phyloP scores from a whole-genome alignment of 2,329 filamentous ascomycete species.

The Colletotrichum lupini region DNA sequence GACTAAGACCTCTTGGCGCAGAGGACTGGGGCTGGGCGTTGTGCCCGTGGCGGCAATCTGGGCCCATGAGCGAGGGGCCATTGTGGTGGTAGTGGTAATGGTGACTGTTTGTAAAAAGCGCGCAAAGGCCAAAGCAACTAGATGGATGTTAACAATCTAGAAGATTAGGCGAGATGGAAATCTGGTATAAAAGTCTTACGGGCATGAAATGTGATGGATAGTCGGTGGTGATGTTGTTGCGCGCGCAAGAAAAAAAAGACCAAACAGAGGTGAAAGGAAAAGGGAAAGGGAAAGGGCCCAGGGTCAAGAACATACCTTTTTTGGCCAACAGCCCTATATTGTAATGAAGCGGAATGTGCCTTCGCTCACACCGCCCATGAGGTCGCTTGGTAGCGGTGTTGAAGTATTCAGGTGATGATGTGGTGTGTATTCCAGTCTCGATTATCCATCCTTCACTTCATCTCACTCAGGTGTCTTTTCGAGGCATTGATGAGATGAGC shows the following conservation, averaged over 20 bases:
- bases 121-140: not conserved
- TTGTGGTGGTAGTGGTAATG: not conserved
- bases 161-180: not conserved
- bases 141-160: not conserved
- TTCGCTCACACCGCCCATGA: not conserved
- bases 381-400: not conserved
- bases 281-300: too few relatives aligned
- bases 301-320: not conserved
- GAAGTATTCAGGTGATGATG: not conserved
- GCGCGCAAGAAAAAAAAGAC: not conserved
- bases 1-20: not conserved
- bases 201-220: not conserved
- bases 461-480: not conserved
- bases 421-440: not conserved
- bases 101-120: not conserved
- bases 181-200: not conserved
- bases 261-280: not conserved
- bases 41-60: constrained; percentile 1
- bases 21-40: not conserved
- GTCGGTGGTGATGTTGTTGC: not conserved
- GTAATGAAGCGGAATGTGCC: not conserved
- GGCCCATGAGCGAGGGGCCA: constrained; percentile 13
- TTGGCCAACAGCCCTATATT: not conserved
- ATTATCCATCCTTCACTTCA: not conserved
- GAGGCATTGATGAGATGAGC: not conserved